Percentiles rank a stretch among this genome's conserved stretches.
These are phyloP conservation scores for Thalassiosira profunda DNA, from an alignment of 108 stramenopile species.

Conservation along the genomic window DNA sequence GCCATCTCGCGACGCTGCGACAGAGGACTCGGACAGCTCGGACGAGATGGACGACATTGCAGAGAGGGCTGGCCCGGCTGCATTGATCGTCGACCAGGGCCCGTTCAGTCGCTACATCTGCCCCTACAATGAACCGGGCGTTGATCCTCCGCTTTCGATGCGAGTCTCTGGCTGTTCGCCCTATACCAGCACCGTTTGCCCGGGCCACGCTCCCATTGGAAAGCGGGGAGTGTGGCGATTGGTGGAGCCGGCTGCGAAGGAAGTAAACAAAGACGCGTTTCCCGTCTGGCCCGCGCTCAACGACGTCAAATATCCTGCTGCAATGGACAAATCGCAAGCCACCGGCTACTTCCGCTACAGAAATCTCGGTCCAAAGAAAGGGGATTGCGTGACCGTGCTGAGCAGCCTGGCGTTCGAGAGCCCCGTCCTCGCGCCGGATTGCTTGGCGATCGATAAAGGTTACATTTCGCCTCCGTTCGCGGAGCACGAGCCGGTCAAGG, in stretches of 20 bases:
- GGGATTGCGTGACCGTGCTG: conserved; percentile 27
- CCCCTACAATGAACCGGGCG: conserved; percentile 19
- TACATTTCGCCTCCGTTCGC: conserved; percentile 37
- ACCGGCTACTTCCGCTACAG: conserved; percentile 27
- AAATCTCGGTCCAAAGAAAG: conserved; percentile 22
- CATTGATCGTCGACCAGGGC: not conserved
- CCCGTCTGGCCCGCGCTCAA: conserved; percentile 24
- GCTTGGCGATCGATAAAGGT: conserved; percentile 29
- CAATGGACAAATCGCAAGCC: conserved; percentile 37
- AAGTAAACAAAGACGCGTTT: not conserved
- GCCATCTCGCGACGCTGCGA: not conserved
- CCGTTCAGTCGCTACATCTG: conserved; percentile 3
- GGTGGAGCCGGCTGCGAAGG: no score
- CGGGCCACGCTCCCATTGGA: conserved; percentile 28
- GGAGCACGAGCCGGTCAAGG: conserved; percentile 29
- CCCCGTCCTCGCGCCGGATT: conserved; percentile 36
- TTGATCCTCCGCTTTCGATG: no score
- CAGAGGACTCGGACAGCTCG: not conserved
- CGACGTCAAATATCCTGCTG: conserved; percentile 18
- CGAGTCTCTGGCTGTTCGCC: conserved; percentile 37
- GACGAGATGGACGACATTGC: not conserved
- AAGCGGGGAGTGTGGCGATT: conserved; percentile 37
- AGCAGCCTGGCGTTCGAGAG: conserved; percentile 37
- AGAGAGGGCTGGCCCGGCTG: not conserved
- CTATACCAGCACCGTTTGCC: conserved; percentile 25